These are phyloP conservation scores for Nannizzia gypsea DNA, from an alignment of 2,329 filamentous ascomycete genomes.

Conservation along the genomic window DNA sequence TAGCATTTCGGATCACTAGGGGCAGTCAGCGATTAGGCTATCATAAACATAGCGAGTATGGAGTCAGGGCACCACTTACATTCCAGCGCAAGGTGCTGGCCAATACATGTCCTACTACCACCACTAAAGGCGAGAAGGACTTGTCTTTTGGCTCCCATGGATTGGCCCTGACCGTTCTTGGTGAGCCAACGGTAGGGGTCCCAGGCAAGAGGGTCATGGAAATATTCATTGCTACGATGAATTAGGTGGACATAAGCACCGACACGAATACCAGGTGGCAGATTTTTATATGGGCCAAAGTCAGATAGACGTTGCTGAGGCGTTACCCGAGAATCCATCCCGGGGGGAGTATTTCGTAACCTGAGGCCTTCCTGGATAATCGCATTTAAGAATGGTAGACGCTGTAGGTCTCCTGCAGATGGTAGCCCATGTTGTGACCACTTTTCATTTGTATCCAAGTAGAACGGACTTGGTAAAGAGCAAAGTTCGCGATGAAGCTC, in stretches of 20 bases:
- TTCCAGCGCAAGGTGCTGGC: background rate
- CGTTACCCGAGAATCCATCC: slow-evolving; percentile 8
- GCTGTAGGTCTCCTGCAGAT: slow-evolving; percentile 3
- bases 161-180: background rate
- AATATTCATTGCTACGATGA: background rate
- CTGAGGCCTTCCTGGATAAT: slow-evolving; percentile 10
- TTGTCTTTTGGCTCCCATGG: background rate
- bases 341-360: slow-evolving; percentile 7
- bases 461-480: slow-evolving; percentile 6
- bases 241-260: background rate
- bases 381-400: slow-evolving; percentile 10
- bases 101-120: background rate
- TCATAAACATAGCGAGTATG: background rate
- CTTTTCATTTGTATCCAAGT: background rate
- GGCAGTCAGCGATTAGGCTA: background rate
- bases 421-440: background rate
- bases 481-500: slow-evolving; percentile 9
- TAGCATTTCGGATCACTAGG: background rate
- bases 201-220: background rate
- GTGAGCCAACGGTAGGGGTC: background rate
- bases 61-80: background rate
- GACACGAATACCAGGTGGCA: background rate
- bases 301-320: background rate
- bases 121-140: background rate
- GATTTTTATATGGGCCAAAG: background rate